Evolutionary conservation across 495 filamentous ascomycete genomes (phyloP), one percentile per base, ranked within the genome.

Genomic region (Annulohypoxylon moriforme): DNA sequence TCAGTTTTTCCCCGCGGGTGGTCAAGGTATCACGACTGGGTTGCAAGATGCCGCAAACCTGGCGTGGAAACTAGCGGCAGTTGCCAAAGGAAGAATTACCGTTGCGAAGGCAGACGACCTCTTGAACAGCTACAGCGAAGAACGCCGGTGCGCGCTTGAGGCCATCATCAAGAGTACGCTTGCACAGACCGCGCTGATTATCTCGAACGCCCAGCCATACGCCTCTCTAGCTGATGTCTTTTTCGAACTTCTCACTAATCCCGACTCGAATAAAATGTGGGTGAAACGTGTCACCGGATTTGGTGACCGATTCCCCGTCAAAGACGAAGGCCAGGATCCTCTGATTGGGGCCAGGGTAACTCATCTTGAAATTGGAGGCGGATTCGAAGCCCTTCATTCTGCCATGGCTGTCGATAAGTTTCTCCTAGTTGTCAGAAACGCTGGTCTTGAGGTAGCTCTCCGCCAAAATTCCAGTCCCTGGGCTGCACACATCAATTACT

Each of bases 201-300:
- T 11, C 33, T 8, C 33, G 33, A 11, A 36, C 13, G 6, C 3
- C 13, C 7, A 13, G 6, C 33, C 33, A 11, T 11, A 10, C 33
- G 33, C 33, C 33, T 36, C 33, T 36, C 33, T 36, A 11, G 9
- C 33, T 36, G 33, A 36, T 3, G 13, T 36, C 33, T 36, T 36
- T 36, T 36, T 10, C 33, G 33, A 36, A 36, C 33, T 36, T 36
- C 33, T 36, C 33, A 11, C 9, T 11, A 8, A 36, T 13, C 33
- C 33, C 33, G 33, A 36, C 9, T 11, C 13, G 9, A 36, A 36
- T 2, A 36, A 36, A 36, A 36, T 36, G 33, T 36, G 33, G 47
- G 47, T 52, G 47, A 52, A 20, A 25, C 47, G 47, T 24, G 25
- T 52, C 47, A 52, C 47, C 24, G 47, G 47, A 7, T 52, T 52